Conservation (phyloP, 106 monocot genomes). For the Dendrobium chrysotoxum region DNA sequence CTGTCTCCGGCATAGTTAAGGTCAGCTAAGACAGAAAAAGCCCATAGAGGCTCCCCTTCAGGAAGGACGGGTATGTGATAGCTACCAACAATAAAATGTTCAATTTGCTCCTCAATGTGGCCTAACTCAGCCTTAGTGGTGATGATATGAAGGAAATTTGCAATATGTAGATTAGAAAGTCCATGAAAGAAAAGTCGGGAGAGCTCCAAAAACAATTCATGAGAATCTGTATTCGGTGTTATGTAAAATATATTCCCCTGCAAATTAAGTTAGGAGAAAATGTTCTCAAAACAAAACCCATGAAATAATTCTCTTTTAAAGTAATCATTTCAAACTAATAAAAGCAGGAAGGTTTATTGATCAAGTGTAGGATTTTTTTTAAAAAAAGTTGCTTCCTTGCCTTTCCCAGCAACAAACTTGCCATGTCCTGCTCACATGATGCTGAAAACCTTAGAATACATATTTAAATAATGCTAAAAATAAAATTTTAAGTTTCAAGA, state of each 20-base stretch:
- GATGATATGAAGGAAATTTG: constrained; percentile 57
- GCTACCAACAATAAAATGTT: constrained; percentile 23
- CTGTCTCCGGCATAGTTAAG: not conserved
- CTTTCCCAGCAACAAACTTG: too few relatives aligned
- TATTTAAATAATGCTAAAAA: too few relatives aligned
- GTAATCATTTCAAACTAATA: too few relatives aligned
- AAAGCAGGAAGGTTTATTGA: too few relatives aligned
- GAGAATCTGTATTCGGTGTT: constrained; percentile 20
- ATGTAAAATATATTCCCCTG: constrained; percentile 41
- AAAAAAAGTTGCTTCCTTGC: too few relatives aligned
- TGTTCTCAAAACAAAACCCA: not conserved
- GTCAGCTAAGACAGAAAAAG: constrained; percentile 3
- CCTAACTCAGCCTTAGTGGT: constrained; percentile 17
- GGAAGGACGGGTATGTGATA: constrained; percentile 32
- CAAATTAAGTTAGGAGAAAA: not conserved
- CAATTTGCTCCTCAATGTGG: constrained; percentile 27
- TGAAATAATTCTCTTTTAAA: too few relatives aligned
- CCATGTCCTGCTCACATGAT: too few relatives aligned
- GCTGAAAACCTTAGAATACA: too few relatives aligned
- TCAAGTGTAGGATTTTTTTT: too few relatives aligned
- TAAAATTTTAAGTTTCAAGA: too few relatives aligned
- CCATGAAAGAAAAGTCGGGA: constrained; percentile 40
- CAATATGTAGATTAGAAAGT: constrained; percentile 28
- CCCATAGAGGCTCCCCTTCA: constrained; percentile 29
- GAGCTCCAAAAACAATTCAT: constrained; percentile 39